These are phyloP conservation scores for Actinomortierella ambigua DNA, from an alignment of 371 early-diverging fungal genomes.

Conservation along the genomic window DNA sequence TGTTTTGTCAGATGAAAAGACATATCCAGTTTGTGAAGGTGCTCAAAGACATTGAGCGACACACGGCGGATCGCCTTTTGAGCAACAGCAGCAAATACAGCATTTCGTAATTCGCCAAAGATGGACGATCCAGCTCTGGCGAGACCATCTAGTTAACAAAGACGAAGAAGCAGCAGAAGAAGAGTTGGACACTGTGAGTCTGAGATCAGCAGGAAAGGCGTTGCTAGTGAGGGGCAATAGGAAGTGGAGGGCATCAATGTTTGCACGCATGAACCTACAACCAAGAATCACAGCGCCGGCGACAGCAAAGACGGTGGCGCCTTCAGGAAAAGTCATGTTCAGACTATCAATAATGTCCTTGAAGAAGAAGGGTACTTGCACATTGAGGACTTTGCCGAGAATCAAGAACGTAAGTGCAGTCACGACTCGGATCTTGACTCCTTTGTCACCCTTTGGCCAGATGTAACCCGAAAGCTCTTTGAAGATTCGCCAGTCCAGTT, in stretches of 20 bases:
- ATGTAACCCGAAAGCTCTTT: constrained; percentile 81
- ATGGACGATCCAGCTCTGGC: constrained; percentile 84
- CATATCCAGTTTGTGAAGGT: constrained; percentile 85
- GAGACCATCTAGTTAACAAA: constrained; percentile 69
- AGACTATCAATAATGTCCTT: constrained; percentile 86
- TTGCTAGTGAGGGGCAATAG: too few relatives aligned
- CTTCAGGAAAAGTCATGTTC: constrained; percentile 57
- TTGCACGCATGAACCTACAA: constrained; percentile 69
- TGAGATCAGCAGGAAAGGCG: too few relatives aligned
- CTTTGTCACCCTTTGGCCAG: constrained; percentile 88
- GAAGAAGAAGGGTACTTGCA: constrained; percentile 94
- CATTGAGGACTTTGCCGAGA: constrained; percentile 86
- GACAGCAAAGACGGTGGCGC: constrained; percentile 70
- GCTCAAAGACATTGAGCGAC: constrained; percentile 86
- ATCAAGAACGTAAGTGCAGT: constrained; percentile 80
- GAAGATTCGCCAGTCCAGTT: constrained; percentile 72
- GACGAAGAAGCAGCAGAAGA: neutral
- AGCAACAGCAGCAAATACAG: constrained; percentile 93
- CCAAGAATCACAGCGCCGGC: constrained; percentile 90
- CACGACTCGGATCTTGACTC: constrained; percentile 85
- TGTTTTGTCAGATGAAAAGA: constrained; percentile 90
- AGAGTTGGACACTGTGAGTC: neutral
- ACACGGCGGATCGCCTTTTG: constrained; percentile 92
- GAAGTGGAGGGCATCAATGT: too few relatives aligned
- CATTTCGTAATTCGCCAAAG: constrained; percentile 92